Evolutionary conservation across 176 grass and related monocot species (phyloP), one percentile per base, ranked within the genome.

Genomic region (Microstegium vimineum): DNA sequence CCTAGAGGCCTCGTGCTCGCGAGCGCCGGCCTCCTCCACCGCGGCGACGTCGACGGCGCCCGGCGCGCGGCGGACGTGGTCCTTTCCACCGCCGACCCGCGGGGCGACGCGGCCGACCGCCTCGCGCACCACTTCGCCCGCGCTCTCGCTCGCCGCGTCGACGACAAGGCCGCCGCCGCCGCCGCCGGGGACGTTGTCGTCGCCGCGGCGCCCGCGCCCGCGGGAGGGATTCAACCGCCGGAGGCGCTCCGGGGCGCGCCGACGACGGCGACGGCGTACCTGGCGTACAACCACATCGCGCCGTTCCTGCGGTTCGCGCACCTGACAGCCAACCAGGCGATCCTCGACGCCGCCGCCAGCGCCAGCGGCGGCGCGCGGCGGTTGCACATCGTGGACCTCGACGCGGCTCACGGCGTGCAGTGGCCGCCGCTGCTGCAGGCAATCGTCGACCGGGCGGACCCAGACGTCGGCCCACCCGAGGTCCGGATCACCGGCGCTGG

Each of bases 241-340:
- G 20, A 16, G 0, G n/a, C n/a, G n/a, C n/a, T n/a, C 25, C 9
- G 9, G 10, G 6, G 31, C 7, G 2, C 60, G 30, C 51, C 87
- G 32, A 36, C n/a, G n/a, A n/a, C 71, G 3, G 49, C 83, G 41
- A 6, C 56, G 16, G 84, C 92, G 66, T 94, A 97, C 88, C 84
- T 97, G 76, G 80, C 95, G 70, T 94, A 93, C 88, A 97, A 94
- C 90, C 82, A 94, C 89, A 91, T 97, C 86, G 88, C 88, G 26
- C 95, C 95, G 1, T 98, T 97, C 81, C 82, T 94, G 17, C 95
- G 95, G 35, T 98, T 98, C 79, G 90, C 88, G 18, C 95, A 98
- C 87, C 88, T 98, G 41, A 98, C 95, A 15, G 92, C 95, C 18
- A 98, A 98, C 81, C 95, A 98, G 86, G 95, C 95, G 59, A 98